Evolutionary conservation across 768 basidiomycete genomes (phyloP), one percentile per base, ranked within the genome.

Genomic region (Mycena vitilis): DNA sequence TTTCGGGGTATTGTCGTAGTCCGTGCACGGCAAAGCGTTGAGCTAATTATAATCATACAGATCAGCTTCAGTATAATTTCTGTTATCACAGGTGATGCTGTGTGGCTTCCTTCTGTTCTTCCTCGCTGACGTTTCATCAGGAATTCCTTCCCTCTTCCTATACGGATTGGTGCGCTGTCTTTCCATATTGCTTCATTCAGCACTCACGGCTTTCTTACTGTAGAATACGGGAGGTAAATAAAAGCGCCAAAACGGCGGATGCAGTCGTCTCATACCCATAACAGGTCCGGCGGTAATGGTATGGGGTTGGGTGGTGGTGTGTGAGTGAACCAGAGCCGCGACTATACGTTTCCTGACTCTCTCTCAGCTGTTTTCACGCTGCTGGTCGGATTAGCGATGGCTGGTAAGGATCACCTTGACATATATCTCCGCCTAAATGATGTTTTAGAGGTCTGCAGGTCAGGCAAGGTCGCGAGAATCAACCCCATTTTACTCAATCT

Each of bases 21-120:
- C 1, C 9, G 30, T 30, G 30, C 2, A 30, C n/a, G 20, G 4
- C 48, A 49, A 67, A 12, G n/a, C 22, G 45, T 55, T 49, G 22
- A 25, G 60, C 44, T 55, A n/a, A 53, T 13, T 56, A 63, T 16
- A 34, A 15, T n/a, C n/a, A n/a, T 34, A 4, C 71, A 86, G 81
- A 81, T 87, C 20, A 91, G 89, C 0, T 93, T 93, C 78, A 90
- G 89, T 11, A 90, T 94, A 76, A 93, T 94, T 63, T 89, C 88
- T 30, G 85, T 91, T 40, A 89, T 92, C 62, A 92, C 91, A 15
- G 30, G 30, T 30, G 5, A 30, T 30, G 30, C 30, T 30, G 3
- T 30, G 3, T 2, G 30, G 30, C 5, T 30, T 30, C 30, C 30
- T 5, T 30, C 30, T 30, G 3, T 30, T 30, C n/a, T n/a, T n/a